Evolutionary conservation across 352 stramenopile species (phyloP).

Genomic region (Sclerospora graminicola): DNA sequence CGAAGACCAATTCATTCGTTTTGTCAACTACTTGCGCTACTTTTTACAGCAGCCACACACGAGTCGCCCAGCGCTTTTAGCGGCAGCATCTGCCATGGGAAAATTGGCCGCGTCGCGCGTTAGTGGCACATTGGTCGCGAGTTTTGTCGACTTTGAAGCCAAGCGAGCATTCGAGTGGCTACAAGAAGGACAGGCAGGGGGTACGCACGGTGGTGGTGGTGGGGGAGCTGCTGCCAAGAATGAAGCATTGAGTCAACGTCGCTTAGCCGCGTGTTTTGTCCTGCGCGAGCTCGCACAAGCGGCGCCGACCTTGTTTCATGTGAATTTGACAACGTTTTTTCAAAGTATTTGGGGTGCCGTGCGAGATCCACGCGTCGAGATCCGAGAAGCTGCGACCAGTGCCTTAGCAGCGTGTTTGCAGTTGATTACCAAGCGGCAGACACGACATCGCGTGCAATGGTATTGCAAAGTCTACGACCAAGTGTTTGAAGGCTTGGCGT

Average conservation of each 20-base stretch:
- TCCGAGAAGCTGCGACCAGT: conserved; percentile 71
- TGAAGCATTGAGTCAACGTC: conserved; percentile 60
- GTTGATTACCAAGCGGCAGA: conserved; percentile 76
- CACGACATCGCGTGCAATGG: conserved; percentile 83
- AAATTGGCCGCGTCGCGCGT: conserved; percentile 72
- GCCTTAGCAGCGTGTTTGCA: conserved; percentile 83
- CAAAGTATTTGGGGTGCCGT: conserved; percentile 86
- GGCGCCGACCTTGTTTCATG: conserved; percentile 85
- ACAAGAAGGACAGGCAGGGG: conserved; percentile 19
- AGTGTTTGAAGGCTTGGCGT: conserved; percentile 66
- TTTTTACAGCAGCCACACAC: conserved; percentile 72
- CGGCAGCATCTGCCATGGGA: conserved; percentile 68
- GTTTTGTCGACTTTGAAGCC: conserved; percentile 90
- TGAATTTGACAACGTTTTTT: conserved; percentile 88
- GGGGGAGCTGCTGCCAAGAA: conserved; percentile 17
- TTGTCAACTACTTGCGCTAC: conserved; percentile 84
- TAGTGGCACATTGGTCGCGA: conserved; percentile 76
- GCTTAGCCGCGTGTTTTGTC: conserved; percentile 77
- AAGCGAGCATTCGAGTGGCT: conserved; percentile 88
- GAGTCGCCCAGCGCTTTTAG: conserved; percentile 44
- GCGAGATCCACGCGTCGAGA: conserved; percentile 58
- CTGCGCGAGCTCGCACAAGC: conserved; percentile 79
- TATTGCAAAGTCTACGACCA: conserved; percentile 88
- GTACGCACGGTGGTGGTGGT: background rate
- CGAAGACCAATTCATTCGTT: conserved; percentile 85